A percentile compares a stretch with the other conserved stretches of the same genome.
Conservation (phyloP, 495 filamentous ascomycete species). For the Cairneyella variabilis region DNA sequence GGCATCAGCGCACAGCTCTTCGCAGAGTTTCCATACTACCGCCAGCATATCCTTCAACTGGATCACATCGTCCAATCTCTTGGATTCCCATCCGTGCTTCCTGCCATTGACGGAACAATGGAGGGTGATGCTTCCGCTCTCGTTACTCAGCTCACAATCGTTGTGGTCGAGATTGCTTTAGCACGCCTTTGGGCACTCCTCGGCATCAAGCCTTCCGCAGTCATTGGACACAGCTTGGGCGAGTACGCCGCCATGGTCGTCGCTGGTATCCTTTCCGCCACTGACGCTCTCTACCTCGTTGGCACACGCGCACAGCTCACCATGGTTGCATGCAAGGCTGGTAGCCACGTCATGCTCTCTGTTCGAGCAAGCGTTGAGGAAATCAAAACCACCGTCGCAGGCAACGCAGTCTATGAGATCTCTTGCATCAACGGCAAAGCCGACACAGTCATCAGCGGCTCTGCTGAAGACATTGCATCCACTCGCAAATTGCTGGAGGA, state of each 20-base stretch:
- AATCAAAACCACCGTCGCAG: slow-evolving; percentile 37
- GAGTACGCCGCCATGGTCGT: slow-evolving; percentile 86
- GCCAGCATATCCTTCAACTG: slow-evolving; percentile 63
- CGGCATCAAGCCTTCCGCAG: slow-evolving; percentile 70
- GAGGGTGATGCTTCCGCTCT: slow-evolving; percentile 64
- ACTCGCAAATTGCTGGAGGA: slow-evolving; percentile 55
- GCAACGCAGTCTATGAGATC: slow-evolving; percentile 33
- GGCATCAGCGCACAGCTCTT: slow-evolving; percentile 73
- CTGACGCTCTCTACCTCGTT: slow-evolving; percentile 77
- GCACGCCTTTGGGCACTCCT: slow-evolving; percentile 76
- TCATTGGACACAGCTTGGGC: slow-evolving; percentile 82
- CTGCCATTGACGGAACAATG: slow-evolving; percentile 62
- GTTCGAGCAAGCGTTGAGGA: slow-evolving; percentile 39
- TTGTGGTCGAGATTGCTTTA: slow-evolving; percentile 81
- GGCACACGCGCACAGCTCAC: slow-evolving; percentile 74
- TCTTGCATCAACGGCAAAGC: slow-evolving; percentile 60
- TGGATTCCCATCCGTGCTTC: slow-evolving; percentile 64
- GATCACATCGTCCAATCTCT: slow-evolving; percentile 65
- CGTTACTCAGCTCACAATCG: slow-evolving; percentile 72
- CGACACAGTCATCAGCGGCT: slow-evolving; percentile 59
- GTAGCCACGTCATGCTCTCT: slow-evolving; percentile 71
- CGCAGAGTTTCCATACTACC: slow-evolving; percentile 62
- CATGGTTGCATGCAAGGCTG: slow-evolving; percentile 31
- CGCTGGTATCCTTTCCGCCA: slow-evolving; percentile 72
- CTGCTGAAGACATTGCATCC: slow-evolving; percentile 44